These are phyloP conservation scores for Wickerhamiella azyma DNA, from an alignment of 805 yeast species.

Conservation along the genomic window DNA sequence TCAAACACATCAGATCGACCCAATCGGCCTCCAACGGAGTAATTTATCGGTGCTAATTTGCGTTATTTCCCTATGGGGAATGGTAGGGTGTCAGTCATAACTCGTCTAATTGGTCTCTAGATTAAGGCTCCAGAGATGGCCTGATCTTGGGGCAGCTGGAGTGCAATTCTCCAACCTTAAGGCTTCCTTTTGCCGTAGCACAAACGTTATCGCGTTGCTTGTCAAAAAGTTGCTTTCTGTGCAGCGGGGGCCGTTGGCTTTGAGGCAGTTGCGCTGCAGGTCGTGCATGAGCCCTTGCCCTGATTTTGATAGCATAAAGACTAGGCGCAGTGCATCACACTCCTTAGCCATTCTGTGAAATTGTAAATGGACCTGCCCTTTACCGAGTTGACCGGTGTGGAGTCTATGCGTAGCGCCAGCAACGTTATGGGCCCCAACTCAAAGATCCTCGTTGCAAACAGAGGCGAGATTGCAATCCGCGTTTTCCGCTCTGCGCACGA, in stretches of 20 bases:
- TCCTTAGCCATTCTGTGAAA: not conserved
- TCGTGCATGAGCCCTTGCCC: not conserved
- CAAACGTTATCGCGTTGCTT: no score
- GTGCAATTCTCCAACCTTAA: no score
- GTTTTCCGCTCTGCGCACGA: conserved; percentile 97
- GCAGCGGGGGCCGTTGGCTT: not conserved
- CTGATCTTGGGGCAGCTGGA: no score
- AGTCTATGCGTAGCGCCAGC: conserved; percentile 27
- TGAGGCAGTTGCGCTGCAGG: not conserved
- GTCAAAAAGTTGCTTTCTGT: not conserved
- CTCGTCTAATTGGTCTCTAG: not conserved
- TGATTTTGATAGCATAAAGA: not conserved
- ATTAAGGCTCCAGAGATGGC: no score
- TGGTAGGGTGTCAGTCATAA: not conserved
- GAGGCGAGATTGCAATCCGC: conserved; percentile 25
- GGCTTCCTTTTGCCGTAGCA: no score
- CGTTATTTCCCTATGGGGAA: not conserved
- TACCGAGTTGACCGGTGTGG: conserved; percentile 23
- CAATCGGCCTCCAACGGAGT: no score
- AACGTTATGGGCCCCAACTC: conserved; percentile 38
- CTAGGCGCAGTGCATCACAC: not conserved
- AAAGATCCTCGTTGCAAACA: conserved; percentile 30
- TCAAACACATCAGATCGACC: no score
- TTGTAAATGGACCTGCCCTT: conserved; percentile 22
- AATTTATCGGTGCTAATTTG: not conserved